Evolutionary conservation across 1,284 basidiomycete species (phyloP).

Genomic region (Cryptococcus sp.): DNA sequence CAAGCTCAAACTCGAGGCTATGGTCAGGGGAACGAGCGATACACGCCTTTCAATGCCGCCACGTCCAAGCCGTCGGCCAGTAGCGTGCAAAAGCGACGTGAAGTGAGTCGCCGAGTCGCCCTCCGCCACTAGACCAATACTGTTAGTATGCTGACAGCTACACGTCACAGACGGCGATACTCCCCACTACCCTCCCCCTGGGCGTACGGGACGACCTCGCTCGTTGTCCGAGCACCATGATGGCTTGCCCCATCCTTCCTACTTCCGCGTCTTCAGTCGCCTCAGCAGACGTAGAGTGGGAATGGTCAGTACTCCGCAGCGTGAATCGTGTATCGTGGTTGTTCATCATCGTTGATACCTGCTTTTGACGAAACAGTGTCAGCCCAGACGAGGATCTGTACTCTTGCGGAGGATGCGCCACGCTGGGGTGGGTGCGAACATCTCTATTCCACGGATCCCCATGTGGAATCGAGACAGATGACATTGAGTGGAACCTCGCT

Average conservation of each 20-base stretch:
- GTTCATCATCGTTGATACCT: not conserved
- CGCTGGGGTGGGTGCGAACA: constrained; percentile 24
- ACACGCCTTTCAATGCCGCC: no score
- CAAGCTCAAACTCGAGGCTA: no score
- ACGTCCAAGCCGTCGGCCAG: not conserved
- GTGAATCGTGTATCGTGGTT: no score
- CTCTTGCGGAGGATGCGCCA: constrained; percentile 34
- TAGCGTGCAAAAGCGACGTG: not conserved
- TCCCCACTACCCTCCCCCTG: constrained; percentile 11
- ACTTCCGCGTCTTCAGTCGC: constrained; percentile 5
- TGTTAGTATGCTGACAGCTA: no score
- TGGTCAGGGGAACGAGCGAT: no score
- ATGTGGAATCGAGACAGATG: not conserved
- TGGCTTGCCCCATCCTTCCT: constrained; percentile 27
- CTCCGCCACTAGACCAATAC: not conserved
- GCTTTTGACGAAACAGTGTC: constrained; percentile 14
- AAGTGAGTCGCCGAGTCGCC: not conserved
- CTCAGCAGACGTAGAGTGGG: constrained; percentile 14
- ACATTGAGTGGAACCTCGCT: not conserved
- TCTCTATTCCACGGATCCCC: not conserved
- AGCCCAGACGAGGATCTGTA: constrained; percentile 28
- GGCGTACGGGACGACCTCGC: constrained; percentile 25
- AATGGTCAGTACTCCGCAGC: constrained; percentile 23
- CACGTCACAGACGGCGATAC: not conserved
- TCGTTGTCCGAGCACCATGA: constrained; percentile 19